Conservation (phyloP, 1,139 yeast species). For the Taphrina sp. region DNA sequence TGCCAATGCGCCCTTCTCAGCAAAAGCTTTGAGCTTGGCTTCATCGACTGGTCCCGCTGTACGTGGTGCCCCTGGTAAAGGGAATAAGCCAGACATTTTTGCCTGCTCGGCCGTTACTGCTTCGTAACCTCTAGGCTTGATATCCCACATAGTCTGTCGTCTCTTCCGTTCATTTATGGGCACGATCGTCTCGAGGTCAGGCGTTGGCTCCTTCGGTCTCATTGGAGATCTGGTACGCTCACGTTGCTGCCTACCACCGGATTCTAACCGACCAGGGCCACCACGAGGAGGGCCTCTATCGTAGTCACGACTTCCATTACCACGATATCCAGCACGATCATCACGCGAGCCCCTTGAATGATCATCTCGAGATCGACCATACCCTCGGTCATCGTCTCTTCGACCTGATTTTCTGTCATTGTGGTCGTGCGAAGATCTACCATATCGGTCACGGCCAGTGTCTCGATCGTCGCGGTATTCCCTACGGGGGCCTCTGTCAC, state of each 20-base stretch:
- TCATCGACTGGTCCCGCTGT: constrained; percentile 51
- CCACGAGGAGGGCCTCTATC: constrained; percentile 34
- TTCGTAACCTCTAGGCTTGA: constrained; percentile 72
- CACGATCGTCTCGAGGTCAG: constrained; percentile 44
- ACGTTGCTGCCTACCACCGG: constrained; percentile 28
- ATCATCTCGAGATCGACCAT: constrained; percentile 35
- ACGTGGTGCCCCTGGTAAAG: constrained; percentile 67
- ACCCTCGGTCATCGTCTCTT: constrained; percentile 24
- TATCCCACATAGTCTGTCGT: constrained; percentile 67
- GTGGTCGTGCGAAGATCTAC: constrained; percentile 38
- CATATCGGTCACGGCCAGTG: constrained; percentile 37
- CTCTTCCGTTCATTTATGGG: constrained; percentile 52
- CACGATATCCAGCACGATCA: constrained; percentile 33
- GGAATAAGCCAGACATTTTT: constrained; percentile 76
- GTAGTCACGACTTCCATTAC: constrained; percentile 33
- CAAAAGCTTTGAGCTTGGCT: constrained; percentile 55
- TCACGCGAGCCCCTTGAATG: constrained; percentile 25
- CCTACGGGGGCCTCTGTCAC: constrained; percentile 29
- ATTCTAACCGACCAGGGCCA: constrained; percentile 35
- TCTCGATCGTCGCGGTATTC: constrained; percentile 36
- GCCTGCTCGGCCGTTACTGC: constrained; percentile 74
- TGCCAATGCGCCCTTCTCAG: constrained; percentile 42
- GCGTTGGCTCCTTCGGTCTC: constrained; percentile 28
- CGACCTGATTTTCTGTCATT: constrained; percentile 37
- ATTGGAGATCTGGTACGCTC: constrained; percentile 35